Percentiles rank a stretch among this genome's conserved stretches.
Conservation (phyloP, 352 stramenopile genomes). For the Phytophthora podocarpi region DNA sequence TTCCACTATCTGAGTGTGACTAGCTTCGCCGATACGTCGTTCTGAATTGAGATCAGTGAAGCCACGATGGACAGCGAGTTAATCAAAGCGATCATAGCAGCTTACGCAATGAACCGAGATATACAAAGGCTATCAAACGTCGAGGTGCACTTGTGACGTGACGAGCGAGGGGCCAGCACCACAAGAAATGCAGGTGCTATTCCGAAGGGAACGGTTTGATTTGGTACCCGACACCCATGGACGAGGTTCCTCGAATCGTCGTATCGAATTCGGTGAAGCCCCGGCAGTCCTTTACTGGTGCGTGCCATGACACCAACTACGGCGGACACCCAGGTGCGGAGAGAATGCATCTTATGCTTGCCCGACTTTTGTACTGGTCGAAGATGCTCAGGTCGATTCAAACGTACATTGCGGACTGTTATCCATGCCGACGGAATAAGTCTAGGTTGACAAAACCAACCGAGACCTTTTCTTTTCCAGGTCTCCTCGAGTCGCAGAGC, state of each 20-base stretch:
- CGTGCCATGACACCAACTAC: slow-evolving; percentile 19
- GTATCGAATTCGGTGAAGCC: slow-evolving; percentile 14
- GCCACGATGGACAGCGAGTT: neutral
- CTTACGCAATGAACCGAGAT: neutral
- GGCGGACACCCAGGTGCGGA: slow-evolving; percentile 12
- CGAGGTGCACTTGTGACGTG: neutral
- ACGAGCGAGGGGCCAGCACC: neutral
- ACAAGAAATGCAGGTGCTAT: neutral
- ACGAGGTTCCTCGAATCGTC: slow-evolving; percentile 6
- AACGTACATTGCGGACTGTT: too few species aligned
- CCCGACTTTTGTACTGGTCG: slow-evolving; percentile 5
- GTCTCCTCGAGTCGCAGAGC: neutral
- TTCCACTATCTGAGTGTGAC: too few species aligned
- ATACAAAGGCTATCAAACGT: neutral
- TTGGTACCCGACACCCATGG: slow-evolving; percentile 2
- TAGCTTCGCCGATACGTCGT: slow-evolving; percentile 7
- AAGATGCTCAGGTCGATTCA: slow-evolving; percentile 15
- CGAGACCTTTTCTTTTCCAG: too few species aligned
- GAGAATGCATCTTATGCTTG: slow-evolving; percentile 4
- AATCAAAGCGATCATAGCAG: neutral
- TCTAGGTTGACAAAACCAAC: too few species aligned
- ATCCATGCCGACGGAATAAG: slow-evolving; percentile 16
- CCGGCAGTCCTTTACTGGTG: neutral
- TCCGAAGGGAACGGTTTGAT: neutral
- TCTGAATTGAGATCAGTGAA: neutral